Conservation (phyloP, 495 filamentous ascomycete species). For the Physcia stellaris region DNA sequence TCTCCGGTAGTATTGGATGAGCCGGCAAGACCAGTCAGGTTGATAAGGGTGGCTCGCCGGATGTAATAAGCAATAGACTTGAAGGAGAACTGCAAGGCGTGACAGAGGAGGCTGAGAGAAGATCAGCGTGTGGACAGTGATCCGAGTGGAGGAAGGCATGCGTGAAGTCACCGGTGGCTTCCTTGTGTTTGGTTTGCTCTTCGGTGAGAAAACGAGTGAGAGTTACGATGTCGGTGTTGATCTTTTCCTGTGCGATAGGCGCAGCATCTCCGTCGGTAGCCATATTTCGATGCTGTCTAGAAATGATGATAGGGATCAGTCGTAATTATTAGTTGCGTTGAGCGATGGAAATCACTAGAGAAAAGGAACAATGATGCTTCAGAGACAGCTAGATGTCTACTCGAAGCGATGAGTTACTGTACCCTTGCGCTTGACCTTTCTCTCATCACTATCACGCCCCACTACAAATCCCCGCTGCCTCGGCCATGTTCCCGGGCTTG, state of each 20-base stretch:
- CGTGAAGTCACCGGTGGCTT: conserved; percentile 98
- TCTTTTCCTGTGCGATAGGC: conserved; percentile 47
- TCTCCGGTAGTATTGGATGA: conserved; percentile 92
- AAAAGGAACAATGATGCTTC: no score
- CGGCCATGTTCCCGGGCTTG: no score
- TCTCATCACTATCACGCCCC: no score
- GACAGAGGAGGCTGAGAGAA: conserved; percentile 68
- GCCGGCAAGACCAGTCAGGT: conserved; percentile 86
- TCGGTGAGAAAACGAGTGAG: conserved; percentile 92
- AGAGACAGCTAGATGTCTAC: no score
- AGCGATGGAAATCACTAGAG: no score
- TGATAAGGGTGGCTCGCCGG: conserved; percentile 90
- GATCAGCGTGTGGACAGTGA: neutral
- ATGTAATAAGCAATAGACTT: conserved; percentile 99
- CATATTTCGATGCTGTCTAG: no score
- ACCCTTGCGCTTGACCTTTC: no score
- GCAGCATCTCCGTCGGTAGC: conserved; percentile 20
- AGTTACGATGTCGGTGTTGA: conserved; percentile 93
- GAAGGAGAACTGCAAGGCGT: conserved; percentile 97
- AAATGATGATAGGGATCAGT: no score
- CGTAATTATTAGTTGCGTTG: neutral
- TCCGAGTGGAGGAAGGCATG: conserved; percentile 22
- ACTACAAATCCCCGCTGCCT: no score
- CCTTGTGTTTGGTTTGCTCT: conserved; percentile 82
- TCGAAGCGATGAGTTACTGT: no score